phyloP scores from a whole-genome alignment of 495 filamentous ascomycete species.

The Penicillium cinerascens region DNA sequence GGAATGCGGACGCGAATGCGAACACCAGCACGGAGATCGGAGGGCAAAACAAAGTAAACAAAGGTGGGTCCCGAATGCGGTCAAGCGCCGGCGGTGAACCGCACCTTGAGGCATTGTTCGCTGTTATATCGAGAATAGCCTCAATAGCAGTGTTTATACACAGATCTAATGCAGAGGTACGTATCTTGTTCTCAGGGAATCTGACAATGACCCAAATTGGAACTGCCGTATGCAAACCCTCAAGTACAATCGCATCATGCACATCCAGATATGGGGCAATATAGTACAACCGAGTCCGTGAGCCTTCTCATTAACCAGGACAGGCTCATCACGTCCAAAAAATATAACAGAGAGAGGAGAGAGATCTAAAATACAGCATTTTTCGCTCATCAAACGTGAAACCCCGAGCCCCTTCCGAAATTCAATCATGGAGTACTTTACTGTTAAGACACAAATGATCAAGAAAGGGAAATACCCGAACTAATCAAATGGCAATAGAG shows the following conservation, averaged over 20 bases:
- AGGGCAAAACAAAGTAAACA: conserved; percentile 32
- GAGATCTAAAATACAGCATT: conserved; percentile 39
- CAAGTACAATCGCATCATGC: conserved; percentile 24
- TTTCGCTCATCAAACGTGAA: conserved; percentile 35
- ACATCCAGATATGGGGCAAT: conserved; percentile 29
- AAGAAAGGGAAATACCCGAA: conserved; percentile 18
- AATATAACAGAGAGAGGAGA: conserved; percentile 37
- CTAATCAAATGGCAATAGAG: not conserved
- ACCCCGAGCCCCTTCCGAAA: conserved; percentile 21
- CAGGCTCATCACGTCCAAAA: conserved; percentile 17
- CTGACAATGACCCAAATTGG: conserved; percentile 6
- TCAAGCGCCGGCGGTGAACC: conserved; percentile 11
- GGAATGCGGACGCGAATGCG: conserved; percentile 4
- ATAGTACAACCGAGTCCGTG: conserved; percentile 31
- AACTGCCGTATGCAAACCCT: conserved; percentile 17
- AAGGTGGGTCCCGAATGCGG: conserved; percentile 22
- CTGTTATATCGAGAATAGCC: too few species aligned
- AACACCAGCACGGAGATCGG: not conserved
- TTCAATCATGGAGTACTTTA: conserved; percentile 29
- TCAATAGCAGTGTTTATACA: too few species aligned
- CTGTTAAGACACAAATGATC: conserved; percentile 34
- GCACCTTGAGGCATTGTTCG: too few species aligned
- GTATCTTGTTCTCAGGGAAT: not conserved
- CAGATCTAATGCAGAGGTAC: too few species aligned
- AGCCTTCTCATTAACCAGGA: conserved; percentile 35